phyloP scores from a whole-genome alignment of 495 filamentous ascomycete genomes.

The Neurospora sp. region DNA sequence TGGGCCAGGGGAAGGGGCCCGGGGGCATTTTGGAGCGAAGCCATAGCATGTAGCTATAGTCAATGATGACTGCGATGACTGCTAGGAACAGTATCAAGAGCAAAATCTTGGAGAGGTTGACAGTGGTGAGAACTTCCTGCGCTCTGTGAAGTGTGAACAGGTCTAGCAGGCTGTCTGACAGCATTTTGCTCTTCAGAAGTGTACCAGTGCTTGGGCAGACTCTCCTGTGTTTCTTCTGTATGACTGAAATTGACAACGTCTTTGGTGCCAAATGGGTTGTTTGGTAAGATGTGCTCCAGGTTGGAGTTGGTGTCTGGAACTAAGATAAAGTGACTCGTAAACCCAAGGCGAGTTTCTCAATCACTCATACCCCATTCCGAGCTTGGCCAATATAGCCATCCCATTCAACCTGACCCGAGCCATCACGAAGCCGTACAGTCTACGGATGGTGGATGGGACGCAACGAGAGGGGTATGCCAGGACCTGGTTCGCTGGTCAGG shows the following conservation, averaged over 20 bases:
- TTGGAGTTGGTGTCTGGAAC: neutral
- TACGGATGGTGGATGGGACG: neutral
- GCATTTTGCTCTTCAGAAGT: conserved; percentile 7
- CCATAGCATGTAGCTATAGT: conserved; percentile 42
- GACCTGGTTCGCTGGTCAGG: neutral
- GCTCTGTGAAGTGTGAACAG: conserved; percentile 11
- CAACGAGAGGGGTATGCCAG: neutral
- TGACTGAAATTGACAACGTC: neutral
- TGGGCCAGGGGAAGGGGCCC: conserved; percentile 40
- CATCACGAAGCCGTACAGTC: neutral
- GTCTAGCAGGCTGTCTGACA: conserved; percentile 12
- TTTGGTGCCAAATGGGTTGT: neutral
- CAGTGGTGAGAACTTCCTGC: conserved; percentile 8
- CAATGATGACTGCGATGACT: conserved; percentile 24
- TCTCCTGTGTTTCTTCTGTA: neutral
- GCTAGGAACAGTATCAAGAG: conserved; percentile 19
- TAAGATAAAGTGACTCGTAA: neutral
- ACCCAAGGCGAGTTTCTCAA: neutral
- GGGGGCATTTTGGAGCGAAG: conserved; percentile 45
- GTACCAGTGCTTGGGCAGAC: neutral
- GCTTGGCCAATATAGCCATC: neutral
- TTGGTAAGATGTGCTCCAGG: neutral
- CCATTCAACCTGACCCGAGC: neutral
- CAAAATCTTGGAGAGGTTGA: conserved; percentile 8
- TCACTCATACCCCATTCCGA: neutral